Base-by-base conservation (phyloP, 345 rosid genomes). In the Streptanthus diversifolius region DNA sequence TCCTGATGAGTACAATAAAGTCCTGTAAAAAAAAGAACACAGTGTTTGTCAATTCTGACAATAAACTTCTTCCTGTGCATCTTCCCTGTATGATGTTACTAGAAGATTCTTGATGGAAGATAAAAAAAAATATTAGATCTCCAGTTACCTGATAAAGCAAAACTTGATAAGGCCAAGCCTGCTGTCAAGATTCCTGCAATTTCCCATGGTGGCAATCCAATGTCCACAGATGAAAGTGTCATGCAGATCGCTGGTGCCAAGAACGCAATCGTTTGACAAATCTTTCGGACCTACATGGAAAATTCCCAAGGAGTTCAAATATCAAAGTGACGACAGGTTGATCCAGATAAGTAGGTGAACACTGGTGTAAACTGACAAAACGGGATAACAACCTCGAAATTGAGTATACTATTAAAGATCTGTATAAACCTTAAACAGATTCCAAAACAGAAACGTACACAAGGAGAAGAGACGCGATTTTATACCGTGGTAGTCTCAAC, bases 1-100 rank as follows among this genome's bases (percentile, higher is more conserved):
- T 93, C 98, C 80, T 93, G 98, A 87, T 93, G 98, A 7, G 92
- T 90, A 77, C 98, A 93, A 69, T 90, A 90, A 67, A 90, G 79
- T 58, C 79, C 79, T 75, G 69, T 41, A 3, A 49, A 40, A 47
- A 47, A 36, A 5, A 5, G 29, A 45, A 3, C 27, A 25, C 14
- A 15, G 8, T 30, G 55, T 30, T 58, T 30, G 36, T 72, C 47
- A 71, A 8, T 52, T 24, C 8, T 4, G 22, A 32, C 14, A 30
- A 14, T 2, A 30, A 56, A 18, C 19, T 30, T 18, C 30, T 56
- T 19, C 3, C 5, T 33, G 14, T 45, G 51, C 17, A 17, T 67
- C 73, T 49, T 36, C 41, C 43, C 41, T 35, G 15, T 12, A 14
- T 2, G 37, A 62, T 36, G 48, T 54, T 69, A 41, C 59, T 61